Evolutionary conservation across 768 basidiomycete genomes (phyloP).

Genomic region (Wakefieldia striispora): DNA sequence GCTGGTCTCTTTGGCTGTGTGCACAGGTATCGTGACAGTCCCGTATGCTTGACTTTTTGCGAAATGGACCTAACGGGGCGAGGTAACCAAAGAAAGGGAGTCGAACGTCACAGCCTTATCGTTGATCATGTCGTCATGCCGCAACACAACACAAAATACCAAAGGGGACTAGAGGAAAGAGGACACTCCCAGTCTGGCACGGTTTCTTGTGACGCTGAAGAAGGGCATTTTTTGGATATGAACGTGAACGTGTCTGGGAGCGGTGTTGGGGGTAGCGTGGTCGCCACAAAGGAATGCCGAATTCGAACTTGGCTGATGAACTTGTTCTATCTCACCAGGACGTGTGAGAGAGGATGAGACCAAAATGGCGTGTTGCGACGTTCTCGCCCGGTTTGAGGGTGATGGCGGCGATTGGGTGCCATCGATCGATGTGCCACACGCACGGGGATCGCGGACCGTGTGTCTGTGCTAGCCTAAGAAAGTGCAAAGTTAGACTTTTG

Average conservation of each 20-base stretch:
- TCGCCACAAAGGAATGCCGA: neutral
- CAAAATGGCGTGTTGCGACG: neutral
- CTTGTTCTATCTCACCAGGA: neutral
- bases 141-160: neutral
- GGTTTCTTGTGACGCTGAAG: neutral
- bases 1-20: constrained; percentile 1
- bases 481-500: too few species aligned
- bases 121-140: neutral
- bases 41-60: too few species aligned
- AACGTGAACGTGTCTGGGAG: too few species aligned
- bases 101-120: neutral
- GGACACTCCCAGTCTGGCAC: neutral
- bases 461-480: too few species aligned
- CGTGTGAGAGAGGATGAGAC: too few species aligned
- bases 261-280: neutral
- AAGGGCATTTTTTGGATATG: too few species aligned
- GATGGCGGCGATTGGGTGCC: too few species aligned
- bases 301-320: neutral
- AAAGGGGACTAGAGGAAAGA: too few species aligned
- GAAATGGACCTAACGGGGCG: neutral
- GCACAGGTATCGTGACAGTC: neutral
- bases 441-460: too few species aligned
- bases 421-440: too few species aligned
- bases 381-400: too few species aligned
- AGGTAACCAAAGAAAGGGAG: neutral